Evolutionary conservation across 495 filamentous ascomycete species (phyloP).

Genomic region (Lasiosphaeria miniovina): DNA sequence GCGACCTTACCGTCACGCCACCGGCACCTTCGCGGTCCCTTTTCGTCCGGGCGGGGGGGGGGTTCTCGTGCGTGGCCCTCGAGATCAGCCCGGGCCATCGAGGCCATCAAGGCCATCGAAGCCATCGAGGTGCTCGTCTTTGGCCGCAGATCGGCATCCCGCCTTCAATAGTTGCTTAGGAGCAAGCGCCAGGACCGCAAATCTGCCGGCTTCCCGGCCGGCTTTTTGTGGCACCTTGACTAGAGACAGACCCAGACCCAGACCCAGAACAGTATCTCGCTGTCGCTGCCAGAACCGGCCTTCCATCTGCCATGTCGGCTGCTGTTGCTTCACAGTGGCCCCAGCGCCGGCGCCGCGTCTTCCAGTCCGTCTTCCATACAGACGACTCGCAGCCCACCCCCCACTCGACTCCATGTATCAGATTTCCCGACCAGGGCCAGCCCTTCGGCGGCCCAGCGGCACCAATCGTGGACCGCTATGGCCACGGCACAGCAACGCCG

Average conservation of each 20-base stretch:
- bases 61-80: too few species aligned
- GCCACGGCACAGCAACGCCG: slow-evolving; percentile 11
- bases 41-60: too few species aligned
- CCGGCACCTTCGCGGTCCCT: too few species aligned
- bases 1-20: too few species aligned
- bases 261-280: neutral
- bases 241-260: neutral
- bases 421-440: slow-evolving; percentile 35
- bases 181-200: too few species aligned
- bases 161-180: neutral
- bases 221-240: too few species aligned
- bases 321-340: slow-evolving; percentile 37
- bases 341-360: slow-evolving; percentile 40
- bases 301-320: slow-evolving; percentile 20
- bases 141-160: neutral
- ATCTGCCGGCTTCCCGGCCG: too few species aligned
- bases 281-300: neutral
- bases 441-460: slow-evolving; percentile 36
- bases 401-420: slow-evolving; percentile 34
- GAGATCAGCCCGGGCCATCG: neutral
- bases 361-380: slow-evolving; percentile 52
- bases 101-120: neutral
- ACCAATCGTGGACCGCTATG: slow-evolving; percentile 3
- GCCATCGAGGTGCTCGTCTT: neutral
- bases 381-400: slow-evolving; percentile 45